These are phyloP conservation scores for Phytophthora macrochlamydospora DNA, from an alignment of 352 stramenopile genomes.

Conservation along the genomic window DNA sequence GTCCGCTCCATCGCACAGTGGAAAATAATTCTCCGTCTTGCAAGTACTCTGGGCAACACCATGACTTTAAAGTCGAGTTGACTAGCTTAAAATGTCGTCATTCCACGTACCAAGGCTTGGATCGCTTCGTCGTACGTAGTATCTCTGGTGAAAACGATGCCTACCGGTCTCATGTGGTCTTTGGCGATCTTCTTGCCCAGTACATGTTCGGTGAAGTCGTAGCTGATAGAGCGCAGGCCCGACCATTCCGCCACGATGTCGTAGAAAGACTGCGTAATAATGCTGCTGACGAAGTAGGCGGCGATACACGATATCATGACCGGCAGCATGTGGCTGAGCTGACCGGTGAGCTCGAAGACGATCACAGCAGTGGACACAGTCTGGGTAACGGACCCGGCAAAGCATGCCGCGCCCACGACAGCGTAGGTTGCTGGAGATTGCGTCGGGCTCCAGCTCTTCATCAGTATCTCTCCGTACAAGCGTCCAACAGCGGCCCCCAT, in stretches of 20 bases:
- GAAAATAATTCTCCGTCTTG: constrained; percentile 80
- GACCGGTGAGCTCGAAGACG: constrained; percentile 87
- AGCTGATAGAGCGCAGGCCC: constrained; percentile 75
- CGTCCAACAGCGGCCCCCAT: constrained; percentile 78
- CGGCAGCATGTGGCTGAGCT: constrained; percentile 85
- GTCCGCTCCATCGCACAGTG: constrained; percentile 66
- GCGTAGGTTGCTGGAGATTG: constrained; percentile 86
- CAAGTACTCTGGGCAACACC: constrained; percentile 53
- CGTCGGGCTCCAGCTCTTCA: constrained; percentile 68
- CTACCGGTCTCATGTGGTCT: constrained; percentile 65
- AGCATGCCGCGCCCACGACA: constrained; percentile 92
- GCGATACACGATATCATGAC: constrained; percentile 87
- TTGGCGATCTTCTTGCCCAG: constrained; percentile 62
- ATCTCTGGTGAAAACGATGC: constrained; percentile 67
- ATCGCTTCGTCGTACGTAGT: constrained; percentile 80
- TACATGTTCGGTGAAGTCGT: constrained; percentile 83
- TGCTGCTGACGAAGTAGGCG: constrained; percentile 83
- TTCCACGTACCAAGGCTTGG: constrained; percentile 58
- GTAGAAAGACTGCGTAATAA: constrained; percentile 85
- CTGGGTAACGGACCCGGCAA: constrained; percentile 89
- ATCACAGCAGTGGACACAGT: constrained; percentile 90
- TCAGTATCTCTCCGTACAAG: constrained; percentile 78
- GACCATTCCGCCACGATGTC: constrained; percentile 83
- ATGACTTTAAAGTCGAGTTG: too few species aligned
- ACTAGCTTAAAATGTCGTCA: constrained; percentile 28